These are phyloP conservation scores for Lizanozyma gosingica DNA, from an alignment of 1,139 yeast species.

Conservation along the genomic window DNA sequence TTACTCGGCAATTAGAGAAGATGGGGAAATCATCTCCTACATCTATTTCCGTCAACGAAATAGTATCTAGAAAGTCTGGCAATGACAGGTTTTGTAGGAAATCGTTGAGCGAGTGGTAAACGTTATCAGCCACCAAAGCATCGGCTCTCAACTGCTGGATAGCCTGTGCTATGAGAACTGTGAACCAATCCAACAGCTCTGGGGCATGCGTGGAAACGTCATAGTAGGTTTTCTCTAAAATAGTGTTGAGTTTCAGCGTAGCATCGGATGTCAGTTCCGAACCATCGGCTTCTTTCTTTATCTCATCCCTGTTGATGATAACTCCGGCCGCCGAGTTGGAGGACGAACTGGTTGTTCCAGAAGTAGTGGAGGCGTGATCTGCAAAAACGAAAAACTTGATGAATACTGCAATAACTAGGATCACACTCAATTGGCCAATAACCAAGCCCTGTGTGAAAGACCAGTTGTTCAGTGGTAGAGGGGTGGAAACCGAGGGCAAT, in stretches of 20 bases:
- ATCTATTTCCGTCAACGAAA: constrained; percentile 77
- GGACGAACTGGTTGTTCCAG: constrained; percentile 18
- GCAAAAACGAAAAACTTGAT: constrained; percentile 86
- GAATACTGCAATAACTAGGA: constrained; percentile 63
- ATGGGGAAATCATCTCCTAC: constrained; percentile 95
- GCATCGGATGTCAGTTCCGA: constrained; percentile 4
- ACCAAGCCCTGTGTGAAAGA: constrained; percentile 72
- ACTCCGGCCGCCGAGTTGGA: constrained; percentile 27
- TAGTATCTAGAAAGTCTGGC: constrained; percentile 76
- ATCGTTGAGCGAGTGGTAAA: constrained; percentile 64
- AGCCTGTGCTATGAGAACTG: constrained; percentile 86
- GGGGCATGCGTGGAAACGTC: constrained; percentile 81
- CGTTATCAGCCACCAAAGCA: constrained; percentile 76
- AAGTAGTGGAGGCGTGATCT: constrained; percentile 42
- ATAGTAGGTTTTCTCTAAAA: constrained; percentile 85
- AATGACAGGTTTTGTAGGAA: constrained; percentile 35
- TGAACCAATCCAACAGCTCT: constrained; percentile 95
- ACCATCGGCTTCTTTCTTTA: constrained; percentile 3
- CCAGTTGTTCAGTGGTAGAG: constrained; percentile 26
- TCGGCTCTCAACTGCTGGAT: constrained; percentile 80
- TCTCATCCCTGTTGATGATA: constrained; percentile 26
- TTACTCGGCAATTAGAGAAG: constrained; percentile 84
- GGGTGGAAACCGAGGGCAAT: background rate
- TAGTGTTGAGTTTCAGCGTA: constrained; percentile 26
- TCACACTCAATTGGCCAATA: constrained; percentile 77